Percentiles rank a stretch among this genome's conserved stretches.
Conservation (phyloP, 352 stramenopile species). For the Phytopythium boreale region DNA sequence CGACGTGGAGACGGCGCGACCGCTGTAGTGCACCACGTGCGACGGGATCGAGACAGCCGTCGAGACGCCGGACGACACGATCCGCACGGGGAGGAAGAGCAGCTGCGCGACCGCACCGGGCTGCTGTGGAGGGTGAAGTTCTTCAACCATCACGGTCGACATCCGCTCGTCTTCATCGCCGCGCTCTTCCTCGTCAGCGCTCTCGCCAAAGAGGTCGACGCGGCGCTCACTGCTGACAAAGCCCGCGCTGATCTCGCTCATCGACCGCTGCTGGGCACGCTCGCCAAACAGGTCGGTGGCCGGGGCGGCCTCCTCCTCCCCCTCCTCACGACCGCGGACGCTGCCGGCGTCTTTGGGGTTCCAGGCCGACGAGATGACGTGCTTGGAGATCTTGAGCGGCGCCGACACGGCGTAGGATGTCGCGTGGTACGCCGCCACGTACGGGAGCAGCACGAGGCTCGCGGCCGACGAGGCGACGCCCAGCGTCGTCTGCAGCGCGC, state of each 20-base stretch:
- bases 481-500: slow-evolving; percentile 50
- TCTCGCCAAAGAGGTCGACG: slow-evolving; percentile 16
- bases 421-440: slow-evolving; percentile 52
- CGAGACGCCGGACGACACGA: slow-evolving; percentile 56
- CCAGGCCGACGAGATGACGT: slow-evolving; percentile 41
- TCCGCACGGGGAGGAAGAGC: slow-evolving; percentile 54
- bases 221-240: slow-evolving; percentile 13
- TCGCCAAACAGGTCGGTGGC: slow-evolving; percentile 55
- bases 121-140: not conserved
- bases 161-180: not conserved
- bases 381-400: slow-evolving; percentile 52
- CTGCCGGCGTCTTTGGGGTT: slow-evolving; percentile 12
- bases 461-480: slow-evolving; percentile 51
- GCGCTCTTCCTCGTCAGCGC: slow-evolving; percentile 1
- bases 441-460: slow-evolving; percentile 60
- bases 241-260: slow-evolving; percentile 15
- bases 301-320: slow-evolving; percentile 1
- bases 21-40: slow-evolving; percentile 46
- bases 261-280: slow-evolving; percentile 13
- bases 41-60: slow-evolving; percentile 52
- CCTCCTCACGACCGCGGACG: not conserved
- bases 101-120: slow-evolving; percentile 44
- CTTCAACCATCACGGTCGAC: slow-evolving; percentile 2
- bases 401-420: slow-evolving; percentile 56
- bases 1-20: slow-evolving; percentile 50